A percentile compares a stretch with the other conserved stretches of the same genome.
Evolutionary conservation across 108 stramenopile species (phyloP).

Genomic region (Schizochytrium sp.): DNA sequence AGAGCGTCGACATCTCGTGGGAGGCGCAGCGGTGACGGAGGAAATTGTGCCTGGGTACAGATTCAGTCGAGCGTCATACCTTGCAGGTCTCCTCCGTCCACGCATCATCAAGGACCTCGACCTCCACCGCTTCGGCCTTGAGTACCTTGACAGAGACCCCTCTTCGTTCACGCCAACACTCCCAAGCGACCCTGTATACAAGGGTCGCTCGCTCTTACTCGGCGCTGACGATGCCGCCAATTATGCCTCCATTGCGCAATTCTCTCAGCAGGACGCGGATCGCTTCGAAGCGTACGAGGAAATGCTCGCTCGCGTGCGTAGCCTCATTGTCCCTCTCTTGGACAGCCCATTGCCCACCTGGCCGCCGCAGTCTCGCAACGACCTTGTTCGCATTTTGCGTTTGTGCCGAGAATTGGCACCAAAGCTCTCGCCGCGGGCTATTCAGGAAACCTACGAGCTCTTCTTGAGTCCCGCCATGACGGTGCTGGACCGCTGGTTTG

Average conservation of each 20-base stretch:
- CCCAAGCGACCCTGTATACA: neutral
- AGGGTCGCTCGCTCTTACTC: constrained; percentile 18
- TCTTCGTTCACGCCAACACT: constrained; percentile 32
- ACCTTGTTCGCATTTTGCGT: neutral
- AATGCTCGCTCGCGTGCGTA: constrained; percentile 2
- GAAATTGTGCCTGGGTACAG: constrained; percentile 36
- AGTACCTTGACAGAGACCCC: constrained; percentile 18
- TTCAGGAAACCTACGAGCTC: constrained; percentile 22
- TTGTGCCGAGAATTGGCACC: neutral
- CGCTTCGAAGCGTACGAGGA: constrained; percentile 24
- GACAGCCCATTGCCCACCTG: constrained; percentile 20
- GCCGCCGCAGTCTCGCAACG: neutral
- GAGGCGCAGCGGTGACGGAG: constrained; percentile 44
- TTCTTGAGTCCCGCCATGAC: constrained; percentile 26
- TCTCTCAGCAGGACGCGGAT: constrained; percentile 25
- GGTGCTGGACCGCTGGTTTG: constrained; percentile 40
- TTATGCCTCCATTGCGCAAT: constrained; percentile 27
- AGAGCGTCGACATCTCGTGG: constrained; percentile 30
- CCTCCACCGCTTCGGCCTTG: constrained; percentile 18
- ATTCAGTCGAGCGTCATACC: constrained; percentile 38
- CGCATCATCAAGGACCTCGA: constrained; percentile 29
- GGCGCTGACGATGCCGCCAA: constrained; percentile 8
- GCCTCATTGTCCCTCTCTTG: constrained; percentile 17
- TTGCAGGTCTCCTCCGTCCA: constrained; percentile 35
- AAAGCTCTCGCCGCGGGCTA: neutral